Evolutionary conservation across 2,329 filamentous ascomycete species (phyloP).

Genomic region (Claviceps pazoutovae): DNA sequence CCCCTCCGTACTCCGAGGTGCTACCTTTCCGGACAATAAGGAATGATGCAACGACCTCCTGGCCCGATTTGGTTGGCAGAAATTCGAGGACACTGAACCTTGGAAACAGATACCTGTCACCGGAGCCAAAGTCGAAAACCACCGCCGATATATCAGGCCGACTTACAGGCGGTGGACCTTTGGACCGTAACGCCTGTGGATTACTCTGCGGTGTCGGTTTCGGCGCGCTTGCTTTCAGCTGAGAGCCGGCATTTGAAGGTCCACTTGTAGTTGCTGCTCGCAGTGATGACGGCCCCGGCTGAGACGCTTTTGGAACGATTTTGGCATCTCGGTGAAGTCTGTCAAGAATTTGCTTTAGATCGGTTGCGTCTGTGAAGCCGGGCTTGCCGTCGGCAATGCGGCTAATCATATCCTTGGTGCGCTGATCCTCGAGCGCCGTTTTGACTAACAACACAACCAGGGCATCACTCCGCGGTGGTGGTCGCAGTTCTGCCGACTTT

Average conservation of each 20-base stretch:
- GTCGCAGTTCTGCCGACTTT: conserved; percentile 36
- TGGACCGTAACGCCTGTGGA: conserved; percentile 44
- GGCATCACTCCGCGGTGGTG: conserved; percentile 40
- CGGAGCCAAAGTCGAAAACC: conserved; percentile 57
- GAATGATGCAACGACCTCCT: conserved; percentile 59
- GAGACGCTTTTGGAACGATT: conserved; percentile 17
- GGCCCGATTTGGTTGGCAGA: conserved; percentile 32
- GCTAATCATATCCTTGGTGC: conserved; percentile 35
- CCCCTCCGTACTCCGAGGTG: conserved; percentile 48
- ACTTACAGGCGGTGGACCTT: conserved; percentile 38
- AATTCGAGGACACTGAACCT: conserved; percentile 66
- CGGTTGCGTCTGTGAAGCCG: conserved; percentile 36
- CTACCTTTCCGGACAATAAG: conserved; percentile 62
- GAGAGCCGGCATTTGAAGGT: conserved; percentile 9
- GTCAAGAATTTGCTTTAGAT: conserved; percentile 40
- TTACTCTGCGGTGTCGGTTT: conserved; percentile 16
- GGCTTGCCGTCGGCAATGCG: conserved; percentile 39
- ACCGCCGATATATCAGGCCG: conserved; percentile 52
- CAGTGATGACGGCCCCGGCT: conserved; percentile 14
- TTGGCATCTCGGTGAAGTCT: conserved; percentile 29
- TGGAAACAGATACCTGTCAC: conserved; percentile 67
- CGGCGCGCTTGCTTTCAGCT: conserved; percentile 21
- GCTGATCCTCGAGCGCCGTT: conserved; percentile 38
- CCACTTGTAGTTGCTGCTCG: conserved; percentile 18
- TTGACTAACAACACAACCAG: conserved; percentile 44